phyloP scores from a whole-genome alignment of 163 green algal species.

The Scenedesmus sp. region DNA sequence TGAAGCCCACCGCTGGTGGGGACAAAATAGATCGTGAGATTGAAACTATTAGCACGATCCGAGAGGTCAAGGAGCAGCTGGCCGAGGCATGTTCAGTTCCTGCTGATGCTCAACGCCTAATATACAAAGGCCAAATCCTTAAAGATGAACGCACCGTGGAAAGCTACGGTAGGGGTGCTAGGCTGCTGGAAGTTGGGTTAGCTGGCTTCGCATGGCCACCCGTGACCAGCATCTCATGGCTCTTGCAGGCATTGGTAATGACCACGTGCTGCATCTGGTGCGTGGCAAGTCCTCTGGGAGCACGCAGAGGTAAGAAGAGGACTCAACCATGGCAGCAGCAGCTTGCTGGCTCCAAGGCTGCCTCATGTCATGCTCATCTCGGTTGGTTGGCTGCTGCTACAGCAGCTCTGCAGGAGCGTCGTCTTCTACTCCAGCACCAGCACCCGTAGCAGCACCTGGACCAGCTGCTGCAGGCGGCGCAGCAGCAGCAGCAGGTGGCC shows the following conservation, averaged over 20 bases:
- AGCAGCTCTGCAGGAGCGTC: constrained; percentile 25
- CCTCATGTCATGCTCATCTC: constrained; percentile 36
- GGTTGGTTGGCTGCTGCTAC: neutral
- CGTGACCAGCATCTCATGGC: neutral
- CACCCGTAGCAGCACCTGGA: constrained; percentile 51
- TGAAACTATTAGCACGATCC: constrained; percentile 59
- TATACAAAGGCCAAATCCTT: constrained; percentile 91
- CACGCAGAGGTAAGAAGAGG: constrained; percentile 29
- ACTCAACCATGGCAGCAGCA: neutral
- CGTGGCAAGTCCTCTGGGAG: constrained; percentile 52
- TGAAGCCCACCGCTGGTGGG: constrained; percentile 73
- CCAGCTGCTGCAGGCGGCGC: constrained; percentile 37
- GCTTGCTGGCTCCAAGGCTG: neutral
- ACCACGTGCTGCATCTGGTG: constrained; percentile 85
- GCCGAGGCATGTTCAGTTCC: constrained; percentile 56
- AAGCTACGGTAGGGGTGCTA: constrained; percentile 79
- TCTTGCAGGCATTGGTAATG: constrained; percentile 75
- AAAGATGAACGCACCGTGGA: constrained; percentile 86
- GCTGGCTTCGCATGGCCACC: neutral
- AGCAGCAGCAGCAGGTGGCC: neutral
- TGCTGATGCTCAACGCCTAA: constrained; percentile 79
- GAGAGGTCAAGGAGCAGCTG: constrained; percentile 79
- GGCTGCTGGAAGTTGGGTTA: neutral
- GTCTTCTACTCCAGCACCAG: neutral
- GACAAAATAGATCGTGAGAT: constrained; percentile 33